Conservation (phyloP, 2,329 filamentous ascomycete genomes). For the Aspergillus udagawae region DNA sequence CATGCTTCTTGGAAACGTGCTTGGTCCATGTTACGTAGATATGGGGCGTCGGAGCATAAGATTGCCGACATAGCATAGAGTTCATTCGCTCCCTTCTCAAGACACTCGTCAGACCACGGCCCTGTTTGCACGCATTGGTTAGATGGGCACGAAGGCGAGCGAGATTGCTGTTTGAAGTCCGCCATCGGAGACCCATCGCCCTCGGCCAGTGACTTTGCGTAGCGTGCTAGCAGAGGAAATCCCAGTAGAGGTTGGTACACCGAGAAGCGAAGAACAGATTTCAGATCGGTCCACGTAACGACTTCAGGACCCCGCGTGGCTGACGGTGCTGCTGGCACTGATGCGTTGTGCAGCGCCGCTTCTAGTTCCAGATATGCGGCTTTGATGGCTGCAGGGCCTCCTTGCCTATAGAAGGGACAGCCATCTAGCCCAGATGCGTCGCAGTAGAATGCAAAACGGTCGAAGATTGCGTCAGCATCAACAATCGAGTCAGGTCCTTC, state of each 20-base stretch:
- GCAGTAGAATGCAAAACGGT: slow-evolving; percentile 31
- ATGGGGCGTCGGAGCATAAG: slow-evolving; percentile 28
- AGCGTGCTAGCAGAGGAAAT: slow-evolving; percentile 25
- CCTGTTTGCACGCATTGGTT: slow-evolving; percentile 25
- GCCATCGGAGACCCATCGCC: slow-evolving; percentile 27
- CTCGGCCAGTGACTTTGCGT: slow-evolving; percentile 20
- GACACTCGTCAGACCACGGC: slow-evolving; percentile 29
- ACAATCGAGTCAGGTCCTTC: slow-evolving; percentile 21
- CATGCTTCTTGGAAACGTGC: slow-evolving; percentile 21
- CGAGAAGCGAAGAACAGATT: slow-evolving; percentile 24
- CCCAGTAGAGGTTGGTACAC: slow-evolving; percentile 30
- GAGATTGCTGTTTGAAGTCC: slow-evolving; percentile 26
- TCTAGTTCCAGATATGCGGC: slow-evolving; percentile 22
- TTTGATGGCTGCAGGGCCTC: slow-evolving; percentile 26
- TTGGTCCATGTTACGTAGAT: slow-evolving; percentile 15
- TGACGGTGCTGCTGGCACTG: slow-evolving; percentile 29
- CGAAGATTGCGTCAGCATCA: slow-evolving; percentile 35
- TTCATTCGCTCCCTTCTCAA: slow-evolving; percentile 21
- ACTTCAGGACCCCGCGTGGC: slow-evolving; percentile 29
- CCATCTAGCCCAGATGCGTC: slow-evolving; percentile 19
- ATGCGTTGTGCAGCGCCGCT: slow-evolving; percentile 18
- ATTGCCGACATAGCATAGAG: slow-evolving; percentile 28
- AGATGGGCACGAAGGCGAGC: slow-evolving; percentile 24
- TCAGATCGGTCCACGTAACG: slow-evolving; percentile 34
- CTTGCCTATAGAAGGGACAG: slow-evolving; percentile 29